Evolutionary conservation across 306 rosid species (phyloP).

Genomic region (Biancaea sappan): DNA sequence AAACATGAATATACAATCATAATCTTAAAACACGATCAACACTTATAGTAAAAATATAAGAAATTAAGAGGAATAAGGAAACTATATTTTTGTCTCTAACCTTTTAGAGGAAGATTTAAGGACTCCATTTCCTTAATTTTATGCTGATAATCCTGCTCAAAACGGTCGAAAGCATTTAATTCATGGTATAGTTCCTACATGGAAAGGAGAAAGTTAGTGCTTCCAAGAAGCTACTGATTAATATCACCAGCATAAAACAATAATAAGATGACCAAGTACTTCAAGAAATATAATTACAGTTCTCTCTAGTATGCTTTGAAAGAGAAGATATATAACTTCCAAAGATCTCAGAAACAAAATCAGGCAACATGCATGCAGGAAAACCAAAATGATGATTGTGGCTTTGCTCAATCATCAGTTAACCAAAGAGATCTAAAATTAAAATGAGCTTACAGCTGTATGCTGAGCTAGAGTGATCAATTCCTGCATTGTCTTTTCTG

Average conservation of each 20-base stretch:
- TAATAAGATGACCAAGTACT: conserved; percentile 3
- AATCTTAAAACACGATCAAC: conserved; percentile 4
- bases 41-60: neutral
- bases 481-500: conserved; percentile 73
- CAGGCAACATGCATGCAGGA: conserved; percentile 26
- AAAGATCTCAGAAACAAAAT: conserved; percentile 23
- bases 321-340: neutral
- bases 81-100: conserved; percentile 44
- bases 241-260: conserved; percentile 2
- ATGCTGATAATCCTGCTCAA: conserved; percentile 85
- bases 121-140: conserved; percentile 76
- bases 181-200: conserved; percentile 86
- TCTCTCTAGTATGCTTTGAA: neutral
- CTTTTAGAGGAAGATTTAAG: conserved; percentile 73
- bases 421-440: conserved; percentile 29
- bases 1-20: conserved; percentile 1
- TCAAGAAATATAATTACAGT: conserved; percentile 6
- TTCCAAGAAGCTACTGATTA: conserved; percentile 15
- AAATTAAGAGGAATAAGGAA: neutral
- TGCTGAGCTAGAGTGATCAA: conserved; percentile 62
- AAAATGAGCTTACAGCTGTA: conserved; percentile 72
- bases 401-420: conserved; percentile 33
- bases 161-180: conserved; percentile 66
- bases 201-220: conserved; percentile 27
- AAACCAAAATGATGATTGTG: conserved; percentile 24